Conservation (phyloP, 2,329 filamentous ascomycete species). For the Orbilia ellipsospora region DNA sequence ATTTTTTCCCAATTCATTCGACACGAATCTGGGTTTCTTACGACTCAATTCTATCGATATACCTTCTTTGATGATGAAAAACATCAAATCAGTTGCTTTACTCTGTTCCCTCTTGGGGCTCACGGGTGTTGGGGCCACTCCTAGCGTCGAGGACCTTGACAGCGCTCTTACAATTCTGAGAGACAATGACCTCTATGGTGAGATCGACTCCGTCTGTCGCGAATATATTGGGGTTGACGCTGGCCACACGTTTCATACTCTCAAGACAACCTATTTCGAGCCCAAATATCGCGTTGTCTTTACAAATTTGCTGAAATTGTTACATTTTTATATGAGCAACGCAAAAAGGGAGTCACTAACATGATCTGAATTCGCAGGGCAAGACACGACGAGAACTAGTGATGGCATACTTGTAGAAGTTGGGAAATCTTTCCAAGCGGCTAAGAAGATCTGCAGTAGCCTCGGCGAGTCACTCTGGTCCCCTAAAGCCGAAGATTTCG, state of each 20-base stretch:
- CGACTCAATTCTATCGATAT: no score
- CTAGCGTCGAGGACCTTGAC: conserved; percentile 8
- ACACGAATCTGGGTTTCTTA: no score
- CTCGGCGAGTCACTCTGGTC: conserved; percentile 35
- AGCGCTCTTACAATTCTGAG: conserved; percentile 31
- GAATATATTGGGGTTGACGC: not conserved
- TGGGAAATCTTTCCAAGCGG: conserved; percentile 2
- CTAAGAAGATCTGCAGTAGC: conserved; percentile 3
- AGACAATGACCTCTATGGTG: conserved; percentile 44
- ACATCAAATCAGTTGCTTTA: no score
- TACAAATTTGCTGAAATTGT: no score
- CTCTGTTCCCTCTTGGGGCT: no score
- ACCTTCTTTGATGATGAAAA: no score
- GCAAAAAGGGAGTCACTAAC: not conserved
- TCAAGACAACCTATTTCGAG: no score
- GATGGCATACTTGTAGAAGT: conserved; percentile 28
- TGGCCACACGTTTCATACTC: no score
- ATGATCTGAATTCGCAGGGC: not conserved
- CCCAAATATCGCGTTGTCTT: no score
- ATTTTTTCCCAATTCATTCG: no score
- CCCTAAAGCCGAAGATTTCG: conserved; percentile 23
- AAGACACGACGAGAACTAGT: conserved; percentile 20
- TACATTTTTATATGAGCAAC: not conserved
- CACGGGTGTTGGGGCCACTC: not conserved
- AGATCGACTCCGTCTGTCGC: no score